Percentiles rank a stretch among this genome's conserved stretches.
These are phyloP conservation scores for Penicillium sp. DNA, from an alignment of 2,329 filamentous ascomycete species.

Conservation along the genomic window DNA sequence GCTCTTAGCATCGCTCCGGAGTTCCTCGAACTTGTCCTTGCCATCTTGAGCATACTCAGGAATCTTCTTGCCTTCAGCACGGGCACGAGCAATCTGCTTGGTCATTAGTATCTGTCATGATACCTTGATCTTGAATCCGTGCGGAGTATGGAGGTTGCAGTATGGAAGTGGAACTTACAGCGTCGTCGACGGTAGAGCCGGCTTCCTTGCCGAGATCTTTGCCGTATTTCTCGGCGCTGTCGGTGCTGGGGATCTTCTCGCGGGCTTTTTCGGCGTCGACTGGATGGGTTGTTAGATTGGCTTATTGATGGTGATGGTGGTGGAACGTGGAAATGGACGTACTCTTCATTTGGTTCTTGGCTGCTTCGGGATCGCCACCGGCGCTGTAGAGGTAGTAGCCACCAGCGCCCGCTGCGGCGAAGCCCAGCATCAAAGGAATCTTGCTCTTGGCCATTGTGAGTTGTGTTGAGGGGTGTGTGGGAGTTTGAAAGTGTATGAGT, in stretches of 20 bases:
- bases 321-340: conserved; percentile 34
- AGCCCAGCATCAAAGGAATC: conserved; percentile 45
- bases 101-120: not conserved
- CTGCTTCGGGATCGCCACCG: conserved; percentile 76
- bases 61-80: conserved; percentile 61
- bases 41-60: conserved; percentile 63
- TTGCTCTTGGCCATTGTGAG: conserved; percentile 39
- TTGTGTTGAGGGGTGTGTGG: conserved; percentile 1
- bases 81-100: conserved; percentile 61
- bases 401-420: conserved; percentile 65
- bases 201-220: conserved; percentile 62
- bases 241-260: conserved; percentile 64
- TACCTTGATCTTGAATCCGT: not conserved
- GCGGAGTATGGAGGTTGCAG: not conserved
- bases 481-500: not conserved
- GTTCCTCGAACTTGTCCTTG: conserved; percentile 57
- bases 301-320: not conserved
- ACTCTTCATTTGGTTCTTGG: conserved; percentile 88
- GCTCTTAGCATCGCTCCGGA: conserved; percentile 63
- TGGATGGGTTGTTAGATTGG: conserved; percentile 39
- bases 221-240: conserved; percentile 65
- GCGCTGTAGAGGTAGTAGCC: conserved; percentile 92
- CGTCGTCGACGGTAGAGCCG: conserved; percentile 67
- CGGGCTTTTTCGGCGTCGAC: conserved; percentile 74
- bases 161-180: conserved; percentile 55